Evolutionary conservation across 208 protist genomes (phyloP).

Genomic region (Acanthamoeba triangularis): DNA sequence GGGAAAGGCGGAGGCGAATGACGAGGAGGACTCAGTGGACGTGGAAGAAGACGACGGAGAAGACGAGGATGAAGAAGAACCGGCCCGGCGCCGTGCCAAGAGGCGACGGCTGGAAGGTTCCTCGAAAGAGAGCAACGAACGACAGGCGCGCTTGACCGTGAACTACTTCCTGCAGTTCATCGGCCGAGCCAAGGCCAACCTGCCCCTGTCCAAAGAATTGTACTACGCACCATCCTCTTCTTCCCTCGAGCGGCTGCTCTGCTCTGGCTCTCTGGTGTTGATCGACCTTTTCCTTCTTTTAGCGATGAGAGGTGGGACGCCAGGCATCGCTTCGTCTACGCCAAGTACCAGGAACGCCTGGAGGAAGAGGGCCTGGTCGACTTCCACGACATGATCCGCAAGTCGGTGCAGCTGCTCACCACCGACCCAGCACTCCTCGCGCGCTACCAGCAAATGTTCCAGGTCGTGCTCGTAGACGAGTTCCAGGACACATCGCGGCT

Average conservation of each 20-base stretch:
- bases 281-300: neutral
- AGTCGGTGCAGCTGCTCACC: neutral
- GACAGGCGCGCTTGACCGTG: neutral
- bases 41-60: neutral
- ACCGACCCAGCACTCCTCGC: neutral
- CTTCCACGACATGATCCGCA: conserved; percentile 17
- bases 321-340: neutral
- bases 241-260: neutral
- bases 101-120: neutral
- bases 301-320: neutral
- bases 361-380: neutral
- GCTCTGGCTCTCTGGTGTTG: neutral
- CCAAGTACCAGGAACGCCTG: neutral
- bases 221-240: neutral
- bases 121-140: neutral
- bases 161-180: conserved; percentile 24
- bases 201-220: neutral
- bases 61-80: neutral
- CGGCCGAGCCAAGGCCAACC: neutral
- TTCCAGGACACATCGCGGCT: conserved; percentile 65
- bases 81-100: neutral
- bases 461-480: conserved; percentile 31
- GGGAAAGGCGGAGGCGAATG: neutral
- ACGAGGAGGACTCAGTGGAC: neutral
- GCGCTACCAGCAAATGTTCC: neutral